Evolutionary conservation across 768 basidiomycete genomes (phyloP).

Genomic region (Sporobolomyces roseus): DNA sequence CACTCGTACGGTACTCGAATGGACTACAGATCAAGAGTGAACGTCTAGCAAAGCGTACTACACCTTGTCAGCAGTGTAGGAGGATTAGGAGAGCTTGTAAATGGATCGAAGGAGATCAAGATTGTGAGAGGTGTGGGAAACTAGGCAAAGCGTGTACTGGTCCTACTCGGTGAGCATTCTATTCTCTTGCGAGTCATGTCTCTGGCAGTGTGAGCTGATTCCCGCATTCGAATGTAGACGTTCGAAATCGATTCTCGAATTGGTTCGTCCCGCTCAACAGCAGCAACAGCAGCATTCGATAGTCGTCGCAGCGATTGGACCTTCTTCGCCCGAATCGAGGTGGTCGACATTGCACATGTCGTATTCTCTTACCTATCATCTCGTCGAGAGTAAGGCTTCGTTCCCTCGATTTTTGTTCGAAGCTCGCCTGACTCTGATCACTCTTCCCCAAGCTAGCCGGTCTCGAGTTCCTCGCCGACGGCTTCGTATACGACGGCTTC

Average conservation of each 20-base stretch:
- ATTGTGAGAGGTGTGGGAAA: background rate
- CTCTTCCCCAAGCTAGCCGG: too few relatives aligned
- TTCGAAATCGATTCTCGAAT: background rate
- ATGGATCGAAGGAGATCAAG: background rate
- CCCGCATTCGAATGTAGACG: background rate
- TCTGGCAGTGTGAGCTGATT: background rate
- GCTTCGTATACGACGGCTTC: too few relatives aligned
- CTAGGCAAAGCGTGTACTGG: background rate
- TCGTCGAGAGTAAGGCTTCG: background rate
- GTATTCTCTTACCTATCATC: conserved; percentile 5
- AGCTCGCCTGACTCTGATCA: too few relatives aligned
- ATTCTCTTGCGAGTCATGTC: too few relatives aligned
- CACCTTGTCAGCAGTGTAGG: conserved; percentile 6
- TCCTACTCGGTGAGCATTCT: background rate
- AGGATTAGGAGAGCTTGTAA: conserved; percentile 7
- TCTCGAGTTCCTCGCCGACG: too few relatives aligned
- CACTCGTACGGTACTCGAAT: too few relatives aligned
- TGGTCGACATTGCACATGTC: conserved; percentile 6
- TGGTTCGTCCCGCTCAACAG: background rate
- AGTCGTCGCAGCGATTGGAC: background rate
- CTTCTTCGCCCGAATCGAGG: background rate
- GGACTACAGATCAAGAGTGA: background rate
- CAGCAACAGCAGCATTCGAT: too few relatives aligned
- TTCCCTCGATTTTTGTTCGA: too few relatives aligned
- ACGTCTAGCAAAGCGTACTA: background rate